Percentiles rank a stretch among this genome's conserved stretches.
These are phyloP conservation scores for Apophysomyces trapeziformis DNA, from an alignment of 371 early-diverging fungal genomes.

Conservation along the genomic window DNA sequence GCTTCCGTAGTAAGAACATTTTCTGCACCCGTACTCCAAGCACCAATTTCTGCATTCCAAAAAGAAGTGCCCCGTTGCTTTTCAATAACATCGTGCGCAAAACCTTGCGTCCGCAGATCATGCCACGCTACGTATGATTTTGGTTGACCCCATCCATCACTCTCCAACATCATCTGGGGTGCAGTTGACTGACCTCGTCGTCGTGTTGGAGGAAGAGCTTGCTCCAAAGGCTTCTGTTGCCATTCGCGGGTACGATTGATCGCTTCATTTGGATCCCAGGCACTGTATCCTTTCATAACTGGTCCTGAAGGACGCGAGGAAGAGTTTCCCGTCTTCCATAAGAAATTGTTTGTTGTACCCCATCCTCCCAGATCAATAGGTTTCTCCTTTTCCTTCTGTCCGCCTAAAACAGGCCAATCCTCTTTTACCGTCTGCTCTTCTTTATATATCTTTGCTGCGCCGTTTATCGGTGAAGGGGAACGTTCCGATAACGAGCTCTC, in stretches of 20 bases:
- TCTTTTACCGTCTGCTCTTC: background rate
- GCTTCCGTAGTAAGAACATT: background rate
- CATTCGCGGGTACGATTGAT: slow-evolving; percentile 15
- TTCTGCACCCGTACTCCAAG: slow-evolving; percentile 20
- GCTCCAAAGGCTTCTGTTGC: slow-evolving; percentile 16
- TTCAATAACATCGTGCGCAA: slow-evolving; percentile 38
- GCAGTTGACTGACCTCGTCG: background rate
- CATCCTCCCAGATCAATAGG: slow-evolving; percentile 32
- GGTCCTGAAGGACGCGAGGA: background rate
- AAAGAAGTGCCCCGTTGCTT: slow-evolving; percentile 38
- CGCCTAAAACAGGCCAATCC: slow-evolving; percentile 10
- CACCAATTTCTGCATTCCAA: slow-evolving; percentile 29
- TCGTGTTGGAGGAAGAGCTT: background rate
- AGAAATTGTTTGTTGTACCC: slow-evolving; percentile 17
- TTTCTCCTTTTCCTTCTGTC: background rate
- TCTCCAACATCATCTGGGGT: slow-evolving; percentile 9
- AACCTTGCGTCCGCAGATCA: slow-evolving; percentile 42
- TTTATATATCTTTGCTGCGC: slow-evolving; percentile 5
- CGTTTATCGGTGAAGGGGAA: background rate
- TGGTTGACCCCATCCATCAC: slow-evolving; percentile 47
- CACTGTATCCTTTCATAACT: background rate
- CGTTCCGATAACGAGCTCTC: background rate
- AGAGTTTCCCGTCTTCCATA: slow-evolving; percentile 14
- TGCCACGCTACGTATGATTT: slow-evolving; percentile 35
- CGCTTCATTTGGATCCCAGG: slow-evolving; percentile 16